These are phyloP conservation scores for Vararia minispora DNA, from an alignment of 768 basidiomycete genomes.

Conservation along the genomic window DNA sequence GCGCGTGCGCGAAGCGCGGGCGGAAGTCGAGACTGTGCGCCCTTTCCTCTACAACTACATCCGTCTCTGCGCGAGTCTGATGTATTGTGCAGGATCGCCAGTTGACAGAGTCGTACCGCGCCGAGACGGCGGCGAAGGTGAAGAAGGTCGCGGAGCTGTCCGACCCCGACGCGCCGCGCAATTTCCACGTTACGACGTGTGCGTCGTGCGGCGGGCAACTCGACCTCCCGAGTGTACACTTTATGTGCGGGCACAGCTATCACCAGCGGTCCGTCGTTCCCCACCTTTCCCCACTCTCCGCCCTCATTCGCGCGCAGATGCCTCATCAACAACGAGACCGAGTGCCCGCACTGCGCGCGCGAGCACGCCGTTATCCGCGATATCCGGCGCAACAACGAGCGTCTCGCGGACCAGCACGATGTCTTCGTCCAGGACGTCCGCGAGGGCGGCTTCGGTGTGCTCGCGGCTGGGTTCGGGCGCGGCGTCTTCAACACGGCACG, in stretches of 20 bases:
- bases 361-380: slow-evolving; percentile 86
- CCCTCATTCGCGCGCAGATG: slow-evolving; percentile 39
- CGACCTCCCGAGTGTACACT: slow-evolving; percentile 89
- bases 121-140: slow-evolving; percentile 72
- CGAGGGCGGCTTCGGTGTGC: slow-evolving; percentile 55
- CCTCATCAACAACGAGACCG: slow-evolving; percentile 76
- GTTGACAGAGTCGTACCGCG: slow-evolving; percentile 77
- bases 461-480: slow-evolving; percentile 60
- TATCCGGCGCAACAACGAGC: slow-evolving; percentile 77
- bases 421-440: slow-evolving; percentile 68
- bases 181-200: slow-evolving; percentile 93
- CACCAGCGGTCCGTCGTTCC: slow-evolving; percentile 66
- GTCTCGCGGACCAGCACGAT: slow-evolving; percentile 73
- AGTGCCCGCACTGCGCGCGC: slow-evolving; percentile 83
- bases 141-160: slow-evolving; percentile 75
- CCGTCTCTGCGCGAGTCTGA: too few relatives aligned
- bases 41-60: slow-evolving; percentile 3
- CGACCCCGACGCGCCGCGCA: slow-evolving; percentile 66
- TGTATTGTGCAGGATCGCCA: slow-evolving; percentile 56
- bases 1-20: slow-evolving; percentile 61
- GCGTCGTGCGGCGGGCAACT: slow-evolving; percentile 82
- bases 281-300: not conserved
- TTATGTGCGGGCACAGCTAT: slow-evolving; percentile 97
- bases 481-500: slow-evolving; percentile 38
- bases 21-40: slow-evolving; percentile 74